A percentile compares a stretch with the other conserved stretches of the same genome.
Evolutionary conservation across 2,329 filamentous ascomycete species (phyloP).

Genomic region (Pseudogymnoascus sp.): DNA sequence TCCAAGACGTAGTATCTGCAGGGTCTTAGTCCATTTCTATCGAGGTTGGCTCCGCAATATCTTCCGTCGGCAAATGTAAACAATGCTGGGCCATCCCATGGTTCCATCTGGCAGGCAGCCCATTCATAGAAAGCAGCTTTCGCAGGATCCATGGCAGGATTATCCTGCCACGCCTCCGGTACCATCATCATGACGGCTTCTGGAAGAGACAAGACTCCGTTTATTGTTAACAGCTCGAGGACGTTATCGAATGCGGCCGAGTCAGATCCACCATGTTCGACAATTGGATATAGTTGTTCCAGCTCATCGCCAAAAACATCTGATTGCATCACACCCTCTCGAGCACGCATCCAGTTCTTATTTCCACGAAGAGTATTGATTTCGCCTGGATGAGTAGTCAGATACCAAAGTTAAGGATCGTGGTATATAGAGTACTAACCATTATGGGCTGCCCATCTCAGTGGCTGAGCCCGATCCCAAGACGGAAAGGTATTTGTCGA

Average conservation of each 20-base stretch:
- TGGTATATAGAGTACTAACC: slow-evolving; percentile 41
- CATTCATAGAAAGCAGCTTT: slow-evolving; percentile 98
- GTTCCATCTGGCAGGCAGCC: slow-evolving; percentile 98
- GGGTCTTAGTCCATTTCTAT: slow-evolving; percentile 88
- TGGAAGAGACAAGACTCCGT: slow-evolving; percentile 87
- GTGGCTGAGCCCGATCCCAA: slow-evolving; percentile 93
- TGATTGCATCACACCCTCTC: slow-evolving; percentile 90
- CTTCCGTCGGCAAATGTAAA: slow-evolving; percentile 96
- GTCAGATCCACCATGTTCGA: slow-evolving; percentile 93
- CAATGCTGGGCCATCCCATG: slow-evolving; percentile 92
- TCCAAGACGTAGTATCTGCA: slow-evolving; percentile 97
- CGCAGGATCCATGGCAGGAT: slow-evolving; percentile 80
- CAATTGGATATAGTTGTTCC: slow-evolving; percentile 82
- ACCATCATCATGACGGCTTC: slow-evolving; percentile 99
- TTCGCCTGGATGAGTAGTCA: slow-evolving; percentile 47
- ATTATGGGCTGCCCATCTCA: slow-evolving; percentile 96
- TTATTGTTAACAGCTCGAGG: slow-evolving; percentile 85
- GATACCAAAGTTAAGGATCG: slow-evolving; percentile 19
- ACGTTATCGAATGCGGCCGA: slow-evolving; percentile 98
- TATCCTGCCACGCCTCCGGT: slow-evolving; percentile 95
- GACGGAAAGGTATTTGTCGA: slow-evolving; percentile 98
- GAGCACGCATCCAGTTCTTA: slow-evolving; percentile 99
- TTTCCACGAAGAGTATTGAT: slow-evolving; percentile 96
- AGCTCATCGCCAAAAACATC: slow-evolving; percentile 88
- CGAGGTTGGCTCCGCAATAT: slow-evolving; percentile 93